Conservation (phyloP, 1,139 yeast genomes). For the Blastobotrys elegans region DNA sequence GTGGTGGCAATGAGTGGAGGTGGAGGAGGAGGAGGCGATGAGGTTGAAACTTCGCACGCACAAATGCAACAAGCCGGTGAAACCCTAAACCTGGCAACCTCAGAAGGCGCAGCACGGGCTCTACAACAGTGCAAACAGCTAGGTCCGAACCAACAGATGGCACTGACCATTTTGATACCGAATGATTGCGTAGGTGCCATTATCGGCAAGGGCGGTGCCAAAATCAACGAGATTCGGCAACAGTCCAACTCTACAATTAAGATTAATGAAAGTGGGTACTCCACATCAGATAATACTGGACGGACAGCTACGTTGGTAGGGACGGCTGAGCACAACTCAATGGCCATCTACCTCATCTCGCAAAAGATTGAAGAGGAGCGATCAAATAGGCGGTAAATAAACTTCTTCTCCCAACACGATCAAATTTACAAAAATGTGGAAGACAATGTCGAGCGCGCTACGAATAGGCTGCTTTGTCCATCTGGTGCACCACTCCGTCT, state of each 20-base stretch:
- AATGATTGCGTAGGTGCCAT: conserved; percentile 78
- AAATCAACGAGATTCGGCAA: conserved; percentile 76
- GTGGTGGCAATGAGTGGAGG: conserved; percentile 3
- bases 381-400: not conserved
- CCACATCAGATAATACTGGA: conserved; percentile 33
- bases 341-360: conserved; percentile 26
- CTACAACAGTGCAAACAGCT: conserved; percentile 22
- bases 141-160: conserved; percentile 25
- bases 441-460: not conserved
- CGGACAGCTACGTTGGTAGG: conserved; percentile 72
- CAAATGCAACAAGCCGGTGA: not conserved
- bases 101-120: conserved; percentile 22
- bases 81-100: conserved; percentile 11
- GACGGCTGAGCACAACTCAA: conserved; percentile 49
- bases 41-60: not conserved
- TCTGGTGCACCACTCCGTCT: conserved; percentile 57
- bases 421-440: not conserved
- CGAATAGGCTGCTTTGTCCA: conserved; percentile 69
- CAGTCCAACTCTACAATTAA: conserved; percentile 64
- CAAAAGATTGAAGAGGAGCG: conserved; percentile 28
- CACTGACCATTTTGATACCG: conserved; percentile 51
- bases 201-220: conserved; percentile 74
- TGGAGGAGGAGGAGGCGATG: conserved; percentile 1
- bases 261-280: conserved; percentile 22
- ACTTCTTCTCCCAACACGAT: conserved; percentile 9